These are phyloP conservation scores for Euclidium syriacum DNA, from an alignment of 345 rosid genomes.

Conservation along the genomic window DNA sequence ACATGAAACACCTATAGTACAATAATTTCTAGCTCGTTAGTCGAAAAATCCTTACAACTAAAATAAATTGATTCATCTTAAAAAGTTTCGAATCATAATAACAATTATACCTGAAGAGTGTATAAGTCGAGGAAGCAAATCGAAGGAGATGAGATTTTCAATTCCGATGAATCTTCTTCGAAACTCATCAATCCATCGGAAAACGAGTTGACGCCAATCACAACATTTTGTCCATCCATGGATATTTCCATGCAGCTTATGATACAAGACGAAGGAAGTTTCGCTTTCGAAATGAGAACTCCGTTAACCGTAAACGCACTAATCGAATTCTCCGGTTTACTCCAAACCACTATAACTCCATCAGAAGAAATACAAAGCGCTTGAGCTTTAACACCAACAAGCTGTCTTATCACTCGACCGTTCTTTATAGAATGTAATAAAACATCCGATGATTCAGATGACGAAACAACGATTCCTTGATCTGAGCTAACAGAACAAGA, in stretches of 20 bases:
- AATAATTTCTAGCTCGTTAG: not conserved
- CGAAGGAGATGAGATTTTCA: constrained; percentile 58
- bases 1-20: constrained; percentile 63
- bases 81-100: not conserved
- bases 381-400: constrained; percentile 70
- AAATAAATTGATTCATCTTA: not conserved
- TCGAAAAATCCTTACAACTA: not conserved
- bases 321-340: constrained; percentile 43
- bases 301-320: constrained; percentile 81
- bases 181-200: constrained; percentile 27
- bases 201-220: constrained; percentile 59
- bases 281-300: constrained; percentile 47
- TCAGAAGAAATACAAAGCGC: constrained; percentile 71
- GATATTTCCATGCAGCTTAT: constrained; percentile 90
- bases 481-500: constrained; percentile 88
- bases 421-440: constrained; percentile 73
- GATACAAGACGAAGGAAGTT: constrained; percentile 53
- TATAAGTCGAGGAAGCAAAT: constrained; percentile 77
- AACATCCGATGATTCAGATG: constrained; percentile 63
- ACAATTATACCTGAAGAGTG: constrained; percentile 60
- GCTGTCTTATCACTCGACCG: constrained; percentile 80
- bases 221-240: constrained; percentile 55
- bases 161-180: constrained; percentile 35
- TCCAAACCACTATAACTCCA: constrained; percentile 81
- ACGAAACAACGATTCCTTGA: constrained; percentile 77